Base-by-base conservation (phyloP, 2,329 filamentous ascomycete genomes). In the Cytospora schulzeri region DNA sequence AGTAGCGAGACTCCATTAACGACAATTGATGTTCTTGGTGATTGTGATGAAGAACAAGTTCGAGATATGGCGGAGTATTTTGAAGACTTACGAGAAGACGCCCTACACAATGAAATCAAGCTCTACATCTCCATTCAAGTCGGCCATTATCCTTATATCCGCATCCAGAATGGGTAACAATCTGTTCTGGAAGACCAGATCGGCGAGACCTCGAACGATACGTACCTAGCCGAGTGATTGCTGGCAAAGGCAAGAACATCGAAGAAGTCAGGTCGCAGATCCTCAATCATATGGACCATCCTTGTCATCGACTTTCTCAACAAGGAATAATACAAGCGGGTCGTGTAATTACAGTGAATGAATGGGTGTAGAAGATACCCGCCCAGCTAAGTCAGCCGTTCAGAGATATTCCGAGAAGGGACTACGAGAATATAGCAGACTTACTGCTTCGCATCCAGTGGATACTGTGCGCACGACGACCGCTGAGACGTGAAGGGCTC, bases 381-480 rank as follows among this genome's bases (percentile, higher is more conserved):
- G 63, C 12, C 5, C 72, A 74, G 0, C 71, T 88, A 0, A 69
- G 75, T 48, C 74, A 81, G 0, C 68, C 88, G 0, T 87, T 88
- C 65, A 75, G 73, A 5, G 73, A 83, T 11, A 81, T 87, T 0
- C 59, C 87, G 4, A 77, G 63, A 0, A 75, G 82, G 19, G 83
- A 88, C 59, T 31, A 62, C 0, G 48, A 73, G 0, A 76, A 83
- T 8, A 72, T 74, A 59, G 72, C 79, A 0, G 73, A 76, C 0
- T 65, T 86, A 0, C 52, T 77, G 0, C 68, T 83, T 0, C 84
- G 78, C 48, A 66, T 88, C 2, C 76, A 81, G 17, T 87, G 81
- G 81, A 74, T 88, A 0, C 72, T 87, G 0, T 85, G 77, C 26
- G 75, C 84, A 1, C 73, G 72, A 14, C 67, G 72, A 0, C 80